Evolutionary conservation across 768 basidiomycete species (phyloP), one percentile per base, ranked within the genome.

Genomic region (Mycena chlorophos): DNA sequence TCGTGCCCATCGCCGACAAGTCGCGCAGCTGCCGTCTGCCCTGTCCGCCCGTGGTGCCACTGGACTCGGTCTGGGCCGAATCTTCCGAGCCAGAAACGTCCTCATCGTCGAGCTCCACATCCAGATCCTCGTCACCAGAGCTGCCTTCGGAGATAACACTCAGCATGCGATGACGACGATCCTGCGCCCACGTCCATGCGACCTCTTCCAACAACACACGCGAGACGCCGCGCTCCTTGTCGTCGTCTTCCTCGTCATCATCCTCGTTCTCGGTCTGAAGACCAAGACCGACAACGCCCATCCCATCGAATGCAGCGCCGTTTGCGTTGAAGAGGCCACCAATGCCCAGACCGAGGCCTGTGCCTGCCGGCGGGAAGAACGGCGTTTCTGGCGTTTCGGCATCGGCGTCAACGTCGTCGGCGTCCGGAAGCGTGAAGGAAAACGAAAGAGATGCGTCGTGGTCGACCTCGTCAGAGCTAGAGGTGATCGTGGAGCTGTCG

Each of bases 271-370:
- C n/a, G n/a, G n/a, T n/a, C n/a, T n/a, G n/a, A 19, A 38, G 27
- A 19, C 25, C 48, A 30, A 49, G 48, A 30, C 48, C 30, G 19
- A 61, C 26, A 26, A 57, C 50, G 28, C 60, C 60, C 49, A 55
- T 51, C 23, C 60, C 60, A 47, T 61, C 60, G 39, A 61, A 61
- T 4, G 52, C 28, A 19, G 60, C 26, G 20, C 60, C 60, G 47
- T 57, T 50, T 4, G 56, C n/a, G 4, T 55, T 61, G 56, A 54
- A 55, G 45, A 61, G 49, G 2, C 53, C 56, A 30, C 19, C 16
- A 28, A 61, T 23, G 14, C 60, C 60, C n/a, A 61, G 59, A 17
- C 60, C 60, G 30, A 61, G 51, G 30, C 55, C 55, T 13, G 31
- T 12, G n/a, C 28, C 48, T 29, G 13, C 6, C 28, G 48, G 28